These are phyloP conservation scores for Mortierella sp. DNA, from an alignment of 371 early-diverging fungal genomes.

Conservation along the genomic window DNA sequence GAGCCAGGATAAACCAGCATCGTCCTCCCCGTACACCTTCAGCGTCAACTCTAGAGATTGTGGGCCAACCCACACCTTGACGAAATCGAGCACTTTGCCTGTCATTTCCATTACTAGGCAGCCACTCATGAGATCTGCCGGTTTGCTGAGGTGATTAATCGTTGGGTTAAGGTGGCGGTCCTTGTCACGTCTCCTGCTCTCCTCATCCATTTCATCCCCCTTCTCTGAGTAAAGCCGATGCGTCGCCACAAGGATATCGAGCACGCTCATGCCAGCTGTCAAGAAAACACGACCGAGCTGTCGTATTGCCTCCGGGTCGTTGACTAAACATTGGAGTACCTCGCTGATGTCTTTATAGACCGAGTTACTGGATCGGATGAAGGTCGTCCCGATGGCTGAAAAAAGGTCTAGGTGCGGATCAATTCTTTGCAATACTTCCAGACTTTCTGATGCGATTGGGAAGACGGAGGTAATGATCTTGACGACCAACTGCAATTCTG, in stretches of 20 bases:
- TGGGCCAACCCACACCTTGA: constrained; percentile 23
- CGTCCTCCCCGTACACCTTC: constrained; percentile 41
- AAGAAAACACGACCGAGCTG: constrained; percentile 33
- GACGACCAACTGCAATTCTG: not conserved
- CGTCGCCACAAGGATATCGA: constrained; percentile 4
- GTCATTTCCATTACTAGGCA: no score
- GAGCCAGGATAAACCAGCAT: constrained; percentile 39
- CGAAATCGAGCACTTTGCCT: no score
- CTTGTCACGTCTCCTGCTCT: no score
- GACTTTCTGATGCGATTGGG: not conserved
- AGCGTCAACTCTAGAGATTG: constrained; percentile 7
- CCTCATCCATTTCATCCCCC: no score
- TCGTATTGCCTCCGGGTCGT: constrained; percentile 30
- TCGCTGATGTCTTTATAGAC: not conserved
- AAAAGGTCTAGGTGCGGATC: constrained; percentile 20
- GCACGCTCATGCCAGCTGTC: constrained; percentile 6
- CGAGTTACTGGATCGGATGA: constrained; percentile 4
- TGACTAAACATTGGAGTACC: not conserved
- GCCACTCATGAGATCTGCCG: no score
- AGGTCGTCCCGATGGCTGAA: constrained; percentile 13
- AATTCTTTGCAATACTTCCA: not conserved
- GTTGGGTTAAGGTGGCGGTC: no score
- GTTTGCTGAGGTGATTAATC: no score
- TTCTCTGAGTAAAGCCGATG: no score
- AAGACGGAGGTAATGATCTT: constrained; percentile 4